Evolutionary conservation across 129 eudicot genomes (phyloP).

Genomic region (Tagetes erecta): DNA sequence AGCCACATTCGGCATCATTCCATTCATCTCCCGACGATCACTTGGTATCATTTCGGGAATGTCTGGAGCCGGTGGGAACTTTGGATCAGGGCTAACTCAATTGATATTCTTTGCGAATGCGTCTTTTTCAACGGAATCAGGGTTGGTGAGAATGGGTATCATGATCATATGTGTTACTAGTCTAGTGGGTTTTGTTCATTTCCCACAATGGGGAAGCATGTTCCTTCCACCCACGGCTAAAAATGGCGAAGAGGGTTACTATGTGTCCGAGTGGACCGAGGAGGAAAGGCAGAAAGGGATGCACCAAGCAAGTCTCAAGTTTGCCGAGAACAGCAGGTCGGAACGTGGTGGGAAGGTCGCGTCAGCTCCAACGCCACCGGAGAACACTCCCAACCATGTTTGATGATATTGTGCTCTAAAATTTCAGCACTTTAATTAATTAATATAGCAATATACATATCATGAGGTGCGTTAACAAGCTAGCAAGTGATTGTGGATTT

Average conservation of each 20-base stretch:
- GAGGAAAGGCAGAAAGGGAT: constrained; percentile 69
- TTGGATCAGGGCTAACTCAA: constrained; percentile 77
- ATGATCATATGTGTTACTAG: constrained; percentile 57
- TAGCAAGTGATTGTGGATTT: no score
- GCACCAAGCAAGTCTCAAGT: constrained; percentile 70
- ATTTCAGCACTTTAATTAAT: no score
- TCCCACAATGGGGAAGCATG: constrained; percentile 84
- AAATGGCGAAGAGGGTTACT: constrained; percentile 53
- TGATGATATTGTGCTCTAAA: constrained; percentile 7
- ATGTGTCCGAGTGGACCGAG: constrained; percentile 63
- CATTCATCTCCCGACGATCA: constrained; percentile 78
- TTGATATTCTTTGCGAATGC: constrained; percentile 64
- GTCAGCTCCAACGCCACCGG: constrained; percentile 54
- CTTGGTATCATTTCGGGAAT: constrained; percentile 78
- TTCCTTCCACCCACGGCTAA: constrained; percentile 42
- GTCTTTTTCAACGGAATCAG: constrained; percentile 44
- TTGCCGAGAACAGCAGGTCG: constrained; percentile 68
- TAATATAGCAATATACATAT: no score
- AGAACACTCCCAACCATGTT: constrained; percentile 53
- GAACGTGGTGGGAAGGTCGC: constrained; percentile 66
- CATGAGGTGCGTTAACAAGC: no score
- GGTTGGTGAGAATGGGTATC: constrained; percentile 65
- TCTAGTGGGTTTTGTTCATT: constrained; percentile 63
- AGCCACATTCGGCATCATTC: constrained; percentile 84
- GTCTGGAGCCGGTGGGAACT: constrained; percentile 88